Conservation (phyloP, 306 rosid genomes). For the Senna siamea region DNA sequence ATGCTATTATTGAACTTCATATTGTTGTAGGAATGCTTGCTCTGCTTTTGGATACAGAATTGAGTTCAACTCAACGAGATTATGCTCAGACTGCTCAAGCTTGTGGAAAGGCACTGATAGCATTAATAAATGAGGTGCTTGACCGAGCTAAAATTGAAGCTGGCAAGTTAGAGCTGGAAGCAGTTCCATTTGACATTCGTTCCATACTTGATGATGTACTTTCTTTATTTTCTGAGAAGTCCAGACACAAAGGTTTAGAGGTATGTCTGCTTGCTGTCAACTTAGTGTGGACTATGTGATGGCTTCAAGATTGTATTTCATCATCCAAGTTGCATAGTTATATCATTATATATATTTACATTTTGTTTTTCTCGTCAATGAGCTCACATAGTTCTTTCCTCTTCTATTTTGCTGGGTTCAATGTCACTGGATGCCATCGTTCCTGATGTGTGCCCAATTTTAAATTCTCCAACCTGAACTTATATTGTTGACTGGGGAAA, state of each 20-base stretch:
- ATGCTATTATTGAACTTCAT: slow-evolving; percentile 23
- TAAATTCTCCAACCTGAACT: slow-evolving; percentile 38
- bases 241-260: slow-evolving; percentile 92
- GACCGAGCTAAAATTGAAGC: slow-evolving; percentile 98
- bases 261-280: slow-evolving; percentile 51
- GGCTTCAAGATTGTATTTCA: slow-evolving; percentile 13
- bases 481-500: slow-evolving; percentile 44
- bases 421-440: slow-evolving; percentile 34
- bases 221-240: slow-evolving; percentile 92
- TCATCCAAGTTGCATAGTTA: slow-evolving; percentile 4
- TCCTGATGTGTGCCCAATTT: slow-evolving; percentile 20
- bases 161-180: slow-evolving; percentile 93
- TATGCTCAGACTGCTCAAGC: slow-evolving; percentile 97
- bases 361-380: slow-evolving; percentile 11
- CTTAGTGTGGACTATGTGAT: too few species aligned
- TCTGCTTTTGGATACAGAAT: slow-evolving; percentile 85
- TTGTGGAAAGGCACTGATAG: slow-evolving; percentile 93
- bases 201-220: slow-evolving; percentile 95
- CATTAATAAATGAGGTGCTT: slow-evolving; percentile 95
- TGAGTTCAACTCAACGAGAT: slow-evolving; percentile 91
- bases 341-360: slow-evolving; percentile 1
- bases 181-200: slow-evolving; percentile 89
- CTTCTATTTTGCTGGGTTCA: slow-evolving; percentile 7
- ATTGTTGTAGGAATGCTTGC: slow-evolving; percentile 88
- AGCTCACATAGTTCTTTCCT: slow-evolving; percentile 38